phyloP scores from a whole-genome alignment of 169 alveolate species.

The Plasmodium vinckei region DNA sequence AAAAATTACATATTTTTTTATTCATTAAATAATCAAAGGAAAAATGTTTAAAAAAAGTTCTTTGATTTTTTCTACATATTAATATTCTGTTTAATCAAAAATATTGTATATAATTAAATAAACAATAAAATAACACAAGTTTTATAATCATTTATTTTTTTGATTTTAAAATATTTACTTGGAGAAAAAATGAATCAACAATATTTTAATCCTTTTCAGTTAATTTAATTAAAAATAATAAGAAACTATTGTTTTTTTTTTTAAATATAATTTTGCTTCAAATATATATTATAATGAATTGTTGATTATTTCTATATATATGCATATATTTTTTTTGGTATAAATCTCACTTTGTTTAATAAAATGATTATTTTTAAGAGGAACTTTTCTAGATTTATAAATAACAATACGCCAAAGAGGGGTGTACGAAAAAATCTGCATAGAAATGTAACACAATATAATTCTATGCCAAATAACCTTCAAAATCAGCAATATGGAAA shows the following conservation, averaged over 20 bases:
- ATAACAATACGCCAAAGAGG: constrained; percentile 58
- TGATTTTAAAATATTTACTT: constrained; percentile 3
- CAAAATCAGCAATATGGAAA: constrained; percentile 47
- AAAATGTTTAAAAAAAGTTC: neutral
- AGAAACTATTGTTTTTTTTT: neutral
- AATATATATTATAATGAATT: neutral
- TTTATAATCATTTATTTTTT: neutral
- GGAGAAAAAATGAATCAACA: neutral
- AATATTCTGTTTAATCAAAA: neutral
- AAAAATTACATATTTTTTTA: neutral
- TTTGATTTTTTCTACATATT: constrained; percentile 1
- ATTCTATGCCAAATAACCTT: constrained; percentile 24
- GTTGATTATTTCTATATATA: constrained; percentile 13
- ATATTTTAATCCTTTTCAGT: constrained; percentile 17
- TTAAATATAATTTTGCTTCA: neutral
- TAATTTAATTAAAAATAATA: neutral
- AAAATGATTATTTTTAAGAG: constrained; percentile 63
- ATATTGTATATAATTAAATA: neutral
- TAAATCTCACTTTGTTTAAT: constrained; percentile 1
- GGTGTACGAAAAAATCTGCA: constrained; percentile 60
- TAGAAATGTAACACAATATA: constrained; percentile 63
- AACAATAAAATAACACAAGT: neutral
- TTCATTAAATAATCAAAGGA: neutral
- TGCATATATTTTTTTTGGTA: constrained; percentile 1
- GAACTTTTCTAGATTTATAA: constrained; percentile 71